Conservation (phyloP, 2,329 filamentous ascomycete genomes). For the Epicoccum sorghinum region DNA sequence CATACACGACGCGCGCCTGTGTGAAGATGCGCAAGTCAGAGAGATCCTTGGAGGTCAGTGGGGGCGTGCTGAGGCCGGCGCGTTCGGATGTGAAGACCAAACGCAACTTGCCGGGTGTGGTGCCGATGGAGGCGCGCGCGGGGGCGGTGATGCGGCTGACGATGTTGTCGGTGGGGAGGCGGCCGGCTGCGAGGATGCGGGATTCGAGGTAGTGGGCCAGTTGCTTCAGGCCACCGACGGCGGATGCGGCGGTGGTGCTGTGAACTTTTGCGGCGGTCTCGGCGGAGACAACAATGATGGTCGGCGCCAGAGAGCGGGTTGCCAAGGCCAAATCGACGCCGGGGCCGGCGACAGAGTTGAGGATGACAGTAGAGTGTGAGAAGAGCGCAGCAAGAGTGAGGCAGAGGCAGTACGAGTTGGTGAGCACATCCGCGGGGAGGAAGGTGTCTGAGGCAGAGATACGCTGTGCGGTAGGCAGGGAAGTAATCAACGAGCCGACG, state of each 20-base stretch:
- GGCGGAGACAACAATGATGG: constrained; percentile 79
- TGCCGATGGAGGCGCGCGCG: constrained; percentile 64
- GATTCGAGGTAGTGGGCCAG: constrained; percentile 75
- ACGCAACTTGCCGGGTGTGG: constrained; percentile 74
- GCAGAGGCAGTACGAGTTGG: constrained; percentile 77
- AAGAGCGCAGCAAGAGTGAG: constrained; percentile 83
- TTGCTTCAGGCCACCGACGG: constrained; percentile 68
- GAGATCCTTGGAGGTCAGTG: constrained; percentile 71
- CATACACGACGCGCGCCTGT: constrained; percentile 81
- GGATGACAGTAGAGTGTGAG: constrained; percentile 80
- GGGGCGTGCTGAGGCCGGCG: constrained; percentile 64
- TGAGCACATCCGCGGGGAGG: constrained; percentile 81
- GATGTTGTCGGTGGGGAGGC: constrained; percentile 71
- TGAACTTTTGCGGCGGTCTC: constrained; percentile 74
- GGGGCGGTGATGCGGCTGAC: constrained; percentile 67
- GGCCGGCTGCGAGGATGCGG: constrained; percentile 72
- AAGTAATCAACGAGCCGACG: constrained; percentile 76
- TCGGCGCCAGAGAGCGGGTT: constrained; percentile 76
- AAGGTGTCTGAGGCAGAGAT: constrained; percentile 79
- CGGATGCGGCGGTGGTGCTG: constrained; percentile 62
- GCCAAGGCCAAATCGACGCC: constrained; percentile 74
- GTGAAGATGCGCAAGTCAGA: constrained; percentile 84
- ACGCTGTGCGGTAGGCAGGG: constrained; percentile 76
- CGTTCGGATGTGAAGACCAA: constrained; percentile 81
- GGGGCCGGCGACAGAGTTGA: constrained; percentile 84